Base-by-base conservation (phyloP, 2,329 filamentous ascomycete species). In the Phyllosticta citriasiana region DNA sequence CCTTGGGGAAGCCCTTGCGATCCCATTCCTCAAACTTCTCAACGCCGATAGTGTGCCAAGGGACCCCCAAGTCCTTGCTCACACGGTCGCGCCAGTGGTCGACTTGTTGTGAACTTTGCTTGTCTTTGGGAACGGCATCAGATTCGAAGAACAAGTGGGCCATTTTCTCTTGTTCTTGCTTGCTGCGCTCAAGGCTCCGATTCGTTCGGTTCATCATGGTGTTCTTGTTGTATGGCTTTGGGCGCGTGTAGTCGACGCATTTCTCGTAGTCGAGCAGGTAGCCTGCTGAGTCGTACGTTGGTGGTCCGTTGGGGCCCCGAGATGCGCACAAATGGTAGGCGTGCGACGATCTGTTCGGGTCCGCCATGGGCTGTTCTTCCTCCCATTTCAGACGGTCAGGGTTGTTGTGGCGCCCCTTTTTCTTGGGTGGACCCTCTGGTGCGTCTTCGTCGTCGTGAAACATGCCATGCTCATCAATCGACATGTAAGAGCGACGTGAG, bases 231-330 rank as follows among this genome's bases (percentile, higher is more conserved):
- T 10, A 53, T 3, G 3, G 8, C 14, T 8, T 3, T 8, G 51
- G 51, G 7, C 40, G 40, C 51, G 7, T 53, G 51, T 16, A 16
- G 9, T 12, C 19, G 4, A 24, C 35, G 9, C 63, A 59, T 30
- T 63, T 63, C 2, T 59, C 55, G 27, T 61, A 63, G 24, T 65
- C 66, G 2, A 67, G 63, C 57, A 62, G 57, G 53, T 58, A 66
- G 1, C 64, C 66, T 2, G 57, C 60, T 4, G 27, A 22, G 35
- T 66, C 63, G 22, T 64, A 66, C 4, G 63, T 65, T 3, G 63
- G 63, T 1, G 62, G 55, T 63, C 10, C 61, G 61, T 52, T 19
- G 47, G 26, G 3, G 14, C 40, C 26, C 50, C 51, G 40, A n/a
- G 40, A 47, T 4, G 40, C 40, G 9, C 53, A 33, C 7, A 55